A percentile compares a stretch with the other conserved stretches of the same genome.
Evolutionary conservation across 2,329 filamentous ascomycete genomes (phyloP).

Genomic region (Hortaea werneckii): DNA sequence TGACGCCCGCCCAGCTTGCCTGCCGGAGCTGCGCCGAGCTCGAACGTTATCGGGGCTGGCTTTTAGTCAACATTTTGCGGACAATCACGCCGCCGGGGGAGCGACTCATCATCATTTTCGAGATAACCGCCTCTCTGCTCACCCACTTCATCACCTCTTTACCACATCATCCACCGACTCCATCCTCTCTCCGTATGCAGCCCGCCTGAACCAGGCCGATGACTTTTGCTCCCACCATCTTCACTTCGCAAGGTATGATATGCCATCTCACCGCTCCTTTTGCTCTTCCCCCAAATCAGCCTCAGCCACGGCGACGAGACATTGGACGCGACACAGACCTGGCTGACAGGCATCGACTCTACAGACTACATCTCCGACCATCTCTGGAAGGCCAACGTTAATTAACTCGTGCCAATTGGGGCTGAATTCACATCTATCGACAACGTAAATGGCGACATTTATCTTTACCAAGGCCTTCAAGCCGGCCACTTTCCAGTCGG

Average conservation of each 20-base stretch:
- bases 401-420: slow-evolving; percentile 33
- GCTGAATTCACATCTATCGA: slow-evolving; percentile 1
- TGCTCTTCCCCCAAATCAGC: too few species aligned
- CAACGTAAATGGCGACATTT: slow-evolving; percentile 27
- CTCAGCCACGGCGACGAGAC: too few species aligned
- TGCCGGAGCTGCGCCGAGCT: too few species aligned
- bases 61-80: too few species aligned
- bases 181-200: background rate
- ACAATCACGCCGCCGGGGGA: too few species aligned
- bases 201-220: slow-evolving; percentile 13
- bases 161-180: background rate
- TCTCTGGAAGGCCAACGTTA: slow-evolving; percentile 58
- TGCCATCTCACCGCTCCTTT: slow-evolving; percentile 1
- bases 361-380: slow-evolving; percentile 60
- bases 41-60: too few species aligned
- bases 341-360: background rate
- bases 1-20: too few species aligned
- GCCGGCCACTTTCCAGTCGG: slow-evolving; percentile 34
- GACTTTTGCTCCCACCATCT: slow-evolving; percentile 42
- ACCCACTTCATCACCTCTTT: background rate
- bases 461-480: slow-evolving; percentile 49
- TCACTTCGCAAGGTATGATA: slow-evolving; percentile 44
- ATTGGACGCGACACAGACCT: too few species aligned
- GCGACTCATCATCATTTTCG: background rate
- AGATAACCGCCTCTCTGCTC: background rate